Base-by-base conservation (phyloP, 768 basidiomycete species). In the Chalciporus pseudorubinellus region DNA sequence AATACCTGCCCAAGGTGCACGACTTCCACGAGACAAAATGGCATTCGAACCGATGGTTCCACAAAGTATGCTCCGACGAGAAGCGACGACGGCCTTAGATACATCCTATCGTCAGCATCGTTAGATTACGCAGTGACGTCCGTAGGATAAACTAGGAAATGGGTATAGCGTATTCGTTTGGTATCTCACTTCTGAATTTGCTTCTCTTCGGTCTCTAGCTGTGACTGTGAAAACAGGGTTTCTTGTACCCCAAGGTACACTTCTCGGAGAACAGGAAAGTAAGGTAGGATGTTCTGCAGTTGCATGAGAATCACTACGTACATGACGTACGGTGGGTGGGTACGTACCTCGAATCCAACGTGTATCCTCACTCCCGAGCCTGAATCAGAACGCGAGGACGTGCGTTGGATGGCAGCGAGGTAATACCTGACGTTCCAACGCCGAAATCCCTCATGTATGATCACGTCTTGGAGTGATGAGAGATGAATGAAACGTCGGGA, bases 371-470 rank as follows among this genome's bases (percentile, higher is more conserved):
- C 3, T 16, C 33, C 33, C 16, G 24, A 7, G 9, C 26, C 26
- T 9, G 26, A 26, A 9, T 16, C 16, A 16, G 29, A 4, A 13
- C 10, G 29, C 2, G 29, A 12, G 29, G 29, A 16, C 50, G 39
- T 10, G 29, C 64, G 60, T 26, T 72, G 70, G 19, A 84, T 58
- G 21, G 74, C 76, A 13, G 77, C 83, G 9, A 90, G 70, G 61
- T 87, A 89, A 61, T 81, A 88, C 14, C 81, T 76, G 19, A 90
- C 76, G 64, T 87, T 74, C 89, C 89, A 92, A 42, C 86, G 68
- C 11, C 68, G 74, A 14, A 91, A 65, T 2, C 83, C 89, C 65
- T 92, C 90, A 58, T 89, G 85, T 48, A 92, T 84, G 24, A 90
- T 58, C 39, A 87, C 72, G 50, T 89, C 86, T 46, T 77, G 74